phyloP scores from a whole-genome alignment of 139 green algal genomes.

The Micractinium sp. region DNA sequence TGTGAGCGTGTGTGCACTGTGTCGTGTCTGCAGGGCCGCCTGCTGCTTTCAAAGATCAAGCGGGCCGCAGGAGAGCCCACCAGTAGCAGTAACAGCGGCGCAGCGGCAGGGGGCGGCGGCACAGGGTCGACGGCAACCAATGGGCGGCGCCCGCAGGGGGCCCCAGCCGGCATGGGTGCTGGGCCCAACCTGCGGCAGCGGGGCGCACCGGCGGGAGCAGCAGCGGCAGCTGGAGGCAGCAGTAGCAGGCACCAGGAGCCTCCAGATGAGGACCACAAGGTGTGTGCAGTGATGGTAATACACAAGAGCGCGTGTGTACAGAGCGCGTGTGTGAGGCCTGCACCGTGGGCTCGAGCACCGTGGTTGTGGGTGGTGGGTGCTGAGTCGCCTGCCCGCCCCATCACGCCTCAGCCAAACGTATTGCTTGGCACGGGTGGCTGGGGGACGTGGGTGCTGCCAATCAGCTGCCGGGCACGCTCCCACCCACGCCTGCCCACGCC shows the following conservation, averaged over 20 bases:
- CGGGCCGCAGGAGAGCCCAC: background rate
- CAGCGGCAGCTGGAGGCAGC: slow-evolving; percentile 13
- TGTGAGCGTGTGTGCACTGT: background rate
- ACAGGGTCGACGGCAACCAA: background rate
- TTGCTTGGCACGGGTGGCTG: no score
- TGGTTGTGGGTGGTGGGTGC: background rate
- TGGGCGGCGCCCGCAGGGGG: background rate
- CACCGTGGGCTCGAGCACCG: background rate
- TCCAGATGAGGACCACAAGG: slow-evolving; percentile 36
- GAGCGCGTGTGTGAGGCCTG: background rate
- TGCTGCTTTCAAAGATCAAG: background rate
- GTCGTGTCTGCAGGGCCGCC: background rate
- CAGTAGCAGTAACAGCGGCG: background rate
- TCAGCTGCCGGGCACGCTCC: background rate
- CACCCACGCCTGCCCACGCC: background rate
- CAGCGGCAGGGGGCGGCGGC: background rate
- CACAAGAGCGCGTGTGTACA: no score
- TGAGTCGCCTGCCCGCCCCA: background rate
- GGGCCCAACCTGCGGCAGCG: slow-evolving; percentile 25
- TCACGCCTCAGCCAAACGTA: background rate
- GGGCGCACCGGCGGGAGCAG: background rate
- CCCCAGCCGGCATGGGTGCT: slow-evolving; percentile 14
- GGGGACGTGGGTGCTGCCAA: background rate
- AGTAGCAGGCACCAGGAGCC: background rate
- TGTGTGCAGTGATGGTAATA: background rate